Evolutionary conservation across 768 basidiomycete species (phyloP), one percentile per base, ranked within the genome.

Genomic region (Heimioporus sp.): DNA sequence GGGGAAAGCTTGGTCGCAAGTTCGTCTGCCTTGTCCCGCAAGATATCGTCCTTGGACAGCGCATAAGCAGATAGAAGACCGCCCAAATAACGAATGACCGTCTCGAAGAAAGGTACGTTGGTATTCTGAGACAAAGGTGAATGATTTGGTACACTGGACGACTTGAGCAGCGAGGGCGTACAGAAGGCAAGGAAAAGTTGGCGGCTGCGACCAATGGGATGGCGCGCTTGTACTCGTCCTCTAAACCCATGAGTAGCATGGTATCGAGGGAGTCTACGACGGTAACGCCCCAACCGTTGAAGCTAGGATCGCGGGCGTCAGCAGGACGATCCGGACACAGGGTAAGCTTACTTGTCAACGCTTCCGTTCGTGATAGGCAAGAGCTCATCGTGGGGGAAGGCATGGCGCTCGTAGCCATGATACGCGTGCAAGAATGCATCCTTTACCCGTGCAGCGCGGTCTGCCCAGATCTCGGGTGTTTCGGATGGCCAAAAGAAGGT

Each of bases 61-160:
- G 92, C 85, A 61, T 93, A 87, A 0, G 89, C 91, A 3, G 88
- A 88, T 6, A 95, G 77, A 1, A 95, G 74, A 7, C 94, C 95
- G 3, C 93, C 94, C 2, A 98, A 81, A 60, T 95, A 89, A 31
- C 94, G 83, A 54, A 97, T 97, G 38, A 88, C 82, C 0, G 92
- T 95, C 73, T 95, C 90, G 54, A 90, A 91, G 65, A 85, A 88
- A 2, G 85, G 84, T 0, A 68, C 67, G 1, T 48, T 65, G 72
- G 56, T 66, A 68, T 58, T 67, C 58, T 51, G 44, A 28, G 24
- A 28, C 69, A 38, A 15, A 36, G 41, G 24, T 42, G 31, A 56
- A 57, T 12, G 2, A 28, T 13, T 32, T 5, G 9, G 16, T 28
- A 28, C 24, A 28, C 24, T 28, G 24, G 5, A 28, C 24, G 24